These are phyloP conservation scores for Colletotrichum filicis DNA, from an alignment of 2,329 filamentous ascomycete genomes.

Conservation along the genomic window DNA sequence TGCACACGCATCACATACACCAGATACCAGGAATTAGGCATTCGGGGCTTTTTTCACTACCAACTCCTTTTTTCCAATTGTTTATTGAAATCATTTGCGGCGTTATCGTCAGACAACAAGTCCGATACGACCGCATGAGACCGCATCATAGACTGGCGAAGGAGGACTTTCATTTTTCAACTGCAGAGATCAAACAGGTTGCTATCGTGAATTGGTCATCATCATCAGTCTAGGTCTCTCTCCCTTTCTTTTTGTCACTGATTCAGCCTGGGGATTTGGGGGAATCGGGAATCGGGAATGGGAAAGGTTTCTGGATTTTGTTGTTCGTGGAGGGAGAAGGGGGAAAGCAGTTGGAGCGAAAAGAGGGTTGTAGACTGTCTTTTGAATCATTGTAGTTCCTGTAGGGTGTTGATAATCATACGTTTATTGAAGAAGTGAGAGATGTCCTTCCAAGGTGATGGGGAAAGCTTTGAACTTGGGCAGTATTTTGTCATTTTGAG, in stretches of 20 bases:
- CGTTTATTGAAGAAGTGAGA: too few relatives aligned
- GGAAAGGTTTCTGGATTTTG: background rate
- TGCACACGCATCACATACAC: slow-evolving; percentile 4
- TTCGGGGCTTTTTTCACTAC: background rate
- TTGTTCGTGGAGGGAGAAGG: too few relatives aligned
- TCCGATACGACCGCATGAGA: slow-evolving; percentile 29
- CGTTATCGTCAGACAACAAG: background rate
- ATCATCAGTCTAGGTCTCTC: background rate
- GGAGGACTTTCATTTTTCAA: slow-evolving; percentile 9
- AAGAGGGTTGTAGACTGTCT: background rate
- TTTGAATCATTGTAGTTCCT: background rate
- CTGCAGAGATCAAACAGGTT: background rate
- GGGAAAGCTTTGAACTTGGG: too few relatives aligned
- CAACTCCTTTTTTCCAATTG: background rate
- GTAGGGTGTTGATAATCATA: too few relatives aligned
- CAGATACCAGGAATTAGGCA: slow-evolving; percentile 13
- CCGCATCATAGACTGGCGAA: slow-evolving; percentile 38
- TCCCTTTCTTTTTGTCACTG: background rate
- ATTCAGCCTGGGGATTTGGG: background rate
- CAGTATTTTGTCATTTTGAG: too few relatives aligned
- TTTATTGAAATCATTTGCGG: background rate
- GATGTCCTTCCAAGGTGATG: too few relatives aligned
- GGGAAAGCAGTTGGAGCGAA: background rate
- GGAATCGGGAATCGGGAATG: background rate
- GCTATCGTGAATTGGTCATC: background rate